phyloP scores from a whole-genome alignment of 768 basidiomycete genomes.

The Coprinopsis sp. region DNA sequence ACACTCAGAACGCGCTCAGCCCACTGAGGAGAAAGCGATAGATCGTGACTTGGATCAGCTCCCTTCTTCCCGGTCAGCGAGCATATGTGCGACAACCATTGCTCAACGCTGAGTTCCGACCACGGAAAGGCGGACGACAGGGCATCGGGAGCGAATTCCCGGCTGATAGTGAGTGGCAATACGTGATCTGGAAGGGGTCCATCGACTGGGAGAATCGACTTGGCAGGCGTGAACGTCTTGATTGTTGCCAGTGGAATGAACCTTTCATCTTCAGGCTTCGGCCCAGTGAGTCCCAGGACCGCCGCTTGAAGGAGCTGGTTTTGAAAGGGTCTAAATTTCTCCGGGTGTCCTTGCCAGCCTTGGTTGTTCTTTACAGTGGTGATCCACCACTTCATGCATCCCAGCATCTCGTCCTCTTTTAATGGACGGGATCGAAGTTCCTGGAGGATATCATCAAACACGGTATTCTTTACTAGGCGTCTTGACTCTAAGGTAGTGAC shows the following conservation, averaged over 20 bases:
- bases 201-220: slow-evolving; percentile 52
- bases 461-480: slow-evolving; percentile 67
- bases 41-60: slow-evolving; percentile 51
- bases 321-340: slow-evolving; percentile 42
- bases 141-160: slow-evolving; percentile 46
- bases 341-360: slow-evolving; percentile 24
- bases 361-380: slow-evolving; percentile 12
- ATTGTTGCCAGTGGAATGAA: slow-evolving; percentile 69
- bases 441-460: slow-evolving; percentile 76
- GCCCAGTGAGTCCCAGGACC: slow-evolving; percentile 44
- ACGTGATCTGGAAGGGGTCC: slow-evolving; percentile 73
- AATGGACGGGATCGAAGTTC: slow-evolving; percentile 74
- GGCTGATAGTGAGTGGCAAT: slow-evolving; percentile 63
- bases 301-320: slow-evolving; percentile 67
- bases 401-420: slow-evolving; percentile 65
- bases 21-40: slow-evolving; percentile 64
- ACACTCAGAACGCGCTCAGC: slow-evolving; percentile 73
- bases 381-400: slow-evolving; percentile 87
- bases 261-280: slow-evolving; percentile 38
- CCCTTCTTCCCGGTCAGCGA: slow-evolving; percentile 36
- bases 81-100: slow-evolving; percentile 72
- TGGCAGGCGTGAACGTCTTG: slow-evolving; percentile 65
- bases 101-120: slow-evolving; percentile 67
- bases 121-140: slow-evolving; percentile 63
- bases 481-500: slow-evolving; percentile 56